Evolutionary conservation across 306 rosid genomes (phyloP).

Genomic region (Fragaria iinumae): DNA sequence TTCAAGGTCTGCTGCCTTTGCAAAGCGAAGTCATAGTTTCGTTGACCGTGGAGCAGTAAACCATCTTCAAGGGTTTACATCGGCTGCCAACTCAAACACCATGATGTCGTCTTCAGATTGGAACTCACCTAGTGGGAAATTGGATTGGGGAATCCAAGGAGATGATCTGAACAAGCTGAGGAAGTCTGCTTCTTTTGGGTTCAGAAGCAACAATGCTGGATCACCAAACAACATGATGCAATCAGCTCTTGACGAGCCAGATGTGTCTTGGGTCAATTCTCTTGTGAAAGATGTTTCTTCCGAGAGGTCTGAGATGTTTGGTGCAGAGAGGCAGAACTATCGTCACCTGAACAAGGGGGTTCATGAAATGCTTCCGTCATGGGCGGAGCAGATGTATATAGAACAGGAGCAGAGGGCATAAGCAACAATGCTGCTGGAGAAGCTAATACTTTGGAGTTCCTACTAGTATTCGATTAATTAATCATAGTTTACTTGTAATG

Average conservation of each 20-base stretch:
- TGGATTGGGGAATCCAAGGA: slow-evolving; percentile 91
- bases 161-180: slow-evolving; percentile 85
- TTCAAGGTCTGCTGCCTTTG: slow-evolving; percentile 82
- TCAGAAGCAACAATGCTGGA: slow-evolving; percentile 51
- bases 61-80: slow-evolving; percentile 46
- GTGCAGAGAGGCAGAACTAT: slow-evolving; percentile 48
- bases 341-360: slow-evolving; percentile 54
- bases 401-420: slow-evolving; percentile 95
- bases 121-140: slow-evolving; percentile 78
- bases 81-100: slow-evolving; percentile 53
- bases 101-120: slow-evolving; percentile 77
- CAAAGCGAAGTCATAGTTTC: slow-evolving; percentile 97
- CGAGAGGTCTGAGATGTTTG: slow-evolving; percentile 40
- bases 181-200: slow-evolving; percentile 91
- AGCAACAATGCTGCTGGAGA: slow-evolving; percentile 43
- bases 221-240: slow-evolving; percentile 26
- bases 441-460: slow-evolving; percentile 42
- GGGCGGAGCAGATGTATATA: slow-evolving; percentile 89
- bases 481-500: slow-evolving; percentile 28
- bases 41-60: slow-evolving; percentile 69
- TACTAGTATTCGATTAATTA: slow-evolving; percentile 33
- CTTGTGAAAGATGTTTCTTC: slow-evolving; percentile 77
- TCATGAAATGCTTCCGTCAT: slow-evolving; percentile 64
- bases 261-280: slow-evolving; percentile 94
- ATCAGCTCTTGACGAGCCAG: slow-evolving; percentile 62